Conservation (phyloP, 208 protist genomes). For the Strigomonas galati region DNA sequence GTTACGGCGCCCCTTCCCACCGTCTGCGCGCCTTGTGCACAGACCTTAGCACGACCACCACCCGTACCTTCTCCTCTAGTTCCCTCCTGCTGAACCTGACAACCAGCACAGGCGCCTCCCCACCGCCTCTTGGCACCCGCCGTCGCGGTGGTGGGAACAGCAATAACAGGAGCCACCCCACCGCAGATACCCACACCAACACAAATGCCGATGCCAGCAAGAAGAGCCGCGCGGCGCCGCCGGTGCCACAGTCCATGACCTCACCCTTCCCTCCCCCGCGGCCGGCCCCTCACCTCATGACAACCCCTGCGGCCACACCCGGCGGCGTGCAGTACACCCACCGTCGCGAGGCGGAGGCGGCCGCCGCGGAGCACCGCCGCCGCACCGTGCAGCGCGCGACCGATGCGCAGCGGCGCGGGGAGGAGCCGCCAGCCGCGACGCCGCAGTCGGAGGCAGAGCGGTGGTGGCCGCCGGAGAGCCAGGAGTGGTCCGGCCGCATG, state of each 20-base stretch:
- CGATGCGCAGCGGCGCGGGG: slow-evolving; percentile 54
- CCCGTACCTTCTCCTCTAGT: no score
- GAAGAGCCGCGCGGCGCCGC: neutral
- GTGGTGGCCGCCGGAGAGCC: slow-evolving; percentile 71
- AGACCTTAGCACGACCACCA: no score
- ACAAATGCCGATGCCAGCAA: neutral
- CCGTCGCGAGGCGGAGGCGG: slow-evolving; percentile 34
- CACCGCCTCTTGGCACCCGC: neutral
- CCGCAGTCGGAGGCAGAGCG: slow-evolving; percentile 29
- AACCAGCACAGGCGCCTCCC: no score
- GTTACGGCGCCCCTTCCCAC: no score
- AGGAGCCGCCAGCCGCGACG: slow-evolving; percentile 30
- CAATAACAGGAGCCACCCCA: no score
- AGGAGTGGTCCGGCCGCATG: slow-evolving; percentile 71
- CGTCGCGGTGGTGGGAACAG: neutral
- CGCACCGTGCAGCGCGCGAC: slow-evolving; percentile 59
- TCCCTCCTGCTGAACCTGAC: no score
- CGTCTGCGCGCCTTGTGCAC: no score
- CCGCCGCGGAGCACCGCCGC: slow-evolving; percentile 40
- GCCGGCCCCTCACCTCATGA: slow-evolving; percentile 43
- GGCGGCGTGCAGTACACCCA: slow-evolving; percentile 79
- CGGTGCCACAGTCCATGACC: neutral
- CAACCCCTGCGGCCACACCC: slow-evolving; percentile 61
- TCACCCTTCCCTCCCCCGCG: neutral
- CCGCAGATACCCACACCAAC: neutral